Conservation (phyloP, 2,329 filamentous ascomycete genomes). For the Colletotrichum somersetense region DNA sequence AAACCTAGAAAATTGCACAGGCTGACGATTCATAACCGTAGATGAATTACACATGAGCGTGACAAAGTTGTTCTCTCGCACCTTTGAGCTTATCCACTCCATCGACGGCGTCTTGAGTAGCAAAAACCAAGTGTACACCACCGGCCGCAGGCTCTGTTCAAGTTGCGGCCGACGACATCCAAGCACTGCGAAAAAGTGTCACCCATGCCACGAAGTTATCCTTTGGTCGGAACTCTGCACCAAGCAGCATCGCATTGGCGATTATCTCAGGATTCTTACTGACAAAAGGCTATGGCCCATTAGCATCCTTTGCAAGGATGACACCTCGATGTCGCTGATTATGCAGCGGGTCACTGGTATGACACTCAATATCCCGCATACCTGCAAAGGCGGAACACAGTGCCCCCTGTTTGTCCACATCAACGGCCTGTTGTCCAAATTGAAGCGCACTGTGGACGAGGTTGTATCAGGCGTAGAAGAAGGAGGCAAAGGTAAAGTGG, state of each 20-base stretch:
- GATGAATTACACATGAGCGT: not conserved
- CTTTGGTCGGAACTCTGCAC: constrained; percentile 14
- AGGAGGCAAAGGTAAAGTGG: not conserved
- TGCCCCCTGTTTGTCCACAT: constrained; percentile 4
- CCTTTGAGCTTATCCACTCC: not conserved
- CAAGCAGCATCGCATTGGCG: constrained; percentile 8
- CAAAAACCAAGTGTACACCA: constrained; percentile 1
- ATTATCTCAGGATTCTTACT: constrained; percentile 10
- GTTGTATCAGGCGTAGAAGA: not conserved
- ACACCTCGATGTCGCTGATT: not conserved
- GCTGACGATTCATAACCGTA: not conserved
- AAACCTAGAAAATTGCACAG: not conserved
- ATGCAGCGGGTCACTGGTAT: not conserved
- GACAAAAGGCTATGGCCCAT: constrained; percentile 9
- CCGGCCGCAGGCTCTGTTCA: not conserved
- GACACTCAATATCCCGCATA: not conserved
- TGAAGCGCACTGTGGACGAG: not conserved
- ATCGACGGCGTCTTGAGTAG: not conserved
- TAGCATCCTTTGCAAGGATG: not conserved
- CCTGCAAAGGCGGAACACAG: not conserved
- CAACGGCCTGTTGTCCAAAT: not conserved
- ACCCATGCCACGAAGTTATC: constrained; percentile 1
- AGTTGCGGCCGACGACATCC: constrained; percentile 16
- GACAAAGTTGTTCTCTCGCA: not conserved
- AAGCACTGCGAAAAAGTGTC: constrained; percentile 11